Percentiles rank a stretch among this genome's conserved stretches.
phyloP scores from a whole-genome alignment of 2,329 filamentous ascomycete genomes.

The Orbilia javanica region DNA sequence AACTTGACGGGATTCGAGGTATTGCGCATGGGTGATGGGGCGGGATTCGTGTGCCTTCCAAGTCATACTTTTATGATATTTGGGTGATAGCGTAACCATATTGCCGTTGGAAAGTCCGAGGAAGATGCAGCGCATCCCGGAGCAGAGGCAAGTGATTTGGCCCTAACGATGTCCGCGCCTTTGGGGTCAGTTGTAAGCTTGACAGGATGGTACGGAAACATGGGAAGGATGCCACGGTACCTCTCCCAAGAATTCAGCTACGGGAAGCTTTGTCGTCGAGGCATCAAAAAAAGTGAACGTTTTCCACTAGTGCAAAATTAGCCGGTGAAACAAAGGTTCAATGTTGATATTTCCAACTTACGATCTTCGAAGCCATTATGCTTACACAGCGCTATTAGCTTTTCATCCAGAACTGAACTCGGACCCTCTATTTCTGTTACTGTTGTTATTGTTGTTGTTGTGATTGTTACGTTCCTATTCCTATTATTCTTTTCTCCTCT shows the following conservation, averaged over 20 bases:
- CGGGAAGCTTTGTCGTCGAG: slow-evolving; percentile 81
- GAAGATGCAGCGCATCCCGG: slow-evolving; percentile 89
- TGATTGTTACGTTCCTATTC: too few species aligned
- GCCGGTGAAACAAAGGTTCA: background rate
- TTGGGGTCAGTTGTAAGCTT: slow-evolving; percentile 14
- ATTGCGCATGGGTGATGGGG: slow-evolving; percentile 86
- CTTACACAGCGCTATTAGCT: background rate
- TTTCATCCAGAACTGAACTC: background rate
- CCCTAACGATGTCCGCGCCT: slow-evolving; percentile 64
- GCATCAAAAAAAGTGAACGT: slow-evolving; percentile 99
- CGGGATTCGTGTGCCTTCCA: slow-evolving; percentile 70
- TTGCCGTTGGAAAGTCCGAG: slow-evolving; percentile 86
- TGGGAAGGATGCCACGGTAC: slow-evolving; percentile 73
- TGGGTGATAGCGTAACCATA: slow-evolving; percentile 78
- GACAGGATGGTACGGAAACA: background rate
- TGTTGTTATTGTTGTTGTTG: too few species aligned
- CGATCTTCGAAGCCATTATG: slow-evolving; percentile 53
- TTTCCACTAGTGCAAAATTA: slow-evolving; percentile 81
- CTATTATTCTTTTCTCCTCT: too few species aligned
- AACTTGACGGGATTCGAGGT: slow-evolving; percentile 85
- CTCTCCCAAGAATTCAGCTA: slow-evolving; percentile 75
- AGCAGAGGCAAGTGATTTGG: slow-evolving; percentile 84
- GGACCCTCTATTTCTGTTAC: background rate
- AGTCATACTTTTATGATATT: slow-evolving; percentile 31
- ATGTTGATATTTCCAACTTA: background rate